Base-by-base conservation (phyloP, 768 basidiomycete species). In the Calocybe cyanea region DNA sequence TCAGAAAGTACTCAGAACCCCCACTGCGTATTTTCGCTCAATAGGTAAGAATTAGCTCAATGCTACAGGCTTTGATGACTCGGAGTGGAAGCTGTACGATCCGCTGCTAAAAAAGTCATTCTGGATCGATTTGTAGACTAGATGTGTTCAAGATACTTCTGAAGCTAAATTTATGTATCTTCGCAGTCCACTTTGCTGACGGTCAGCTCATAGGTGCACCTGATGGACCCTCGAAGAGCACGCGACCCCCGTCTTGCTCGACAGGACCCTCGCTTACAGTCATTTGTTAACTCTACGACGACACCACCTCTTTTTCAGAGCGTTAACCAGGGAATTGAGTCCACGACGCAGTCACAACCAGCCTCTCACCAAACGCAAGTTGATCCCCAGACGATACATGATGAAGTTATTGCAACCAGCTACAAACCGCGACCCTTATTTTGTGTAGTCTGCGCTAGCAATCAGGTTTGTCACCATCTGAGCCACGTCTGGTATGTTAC, bases 361-460 rank as follows among this genome's bases (percentile, higher is more conserved):
- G 45, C 51, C 14, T 35, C 48, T 20, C 41, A 55, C 21, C 32
- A 45, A 35, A 15, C 39, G 32, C 35, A 38, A 19, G 30, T 20
- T 48, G 48, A 46, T 32, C 31, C 8, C 17, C 54, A 35, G 24
- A 38, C 28, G 32, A 11, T 41, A 38, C 32, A 7, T 19, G 19
- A 18, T 7, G 30, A 25, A 25, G 33, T 15, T 30, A 31, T n/a
- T 10, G 13, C 21, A 17, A 39, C 63, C 28, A 46, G 53, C 19
- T 83, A 83, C 56, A 91, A 81, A 64, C 67, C 75, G 9, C 73
- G 88, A 9, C 92, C 91, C 2, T 61, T 96, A 37, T 98, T 98
- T 69, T 98, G 96, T 60, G 91, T 99, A 7, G 96, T 98, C 24
- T 99, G 96, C 62, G 95, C 96, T n/a, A 97, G 92, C 60, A 99